Percentiles rank a stretch among this genome's conserved stretches.
Evolutionary conservation across 1,139 yeast genomes (phyloP).

Genomic region (Blastobotrys malaysiensis): DNA sequence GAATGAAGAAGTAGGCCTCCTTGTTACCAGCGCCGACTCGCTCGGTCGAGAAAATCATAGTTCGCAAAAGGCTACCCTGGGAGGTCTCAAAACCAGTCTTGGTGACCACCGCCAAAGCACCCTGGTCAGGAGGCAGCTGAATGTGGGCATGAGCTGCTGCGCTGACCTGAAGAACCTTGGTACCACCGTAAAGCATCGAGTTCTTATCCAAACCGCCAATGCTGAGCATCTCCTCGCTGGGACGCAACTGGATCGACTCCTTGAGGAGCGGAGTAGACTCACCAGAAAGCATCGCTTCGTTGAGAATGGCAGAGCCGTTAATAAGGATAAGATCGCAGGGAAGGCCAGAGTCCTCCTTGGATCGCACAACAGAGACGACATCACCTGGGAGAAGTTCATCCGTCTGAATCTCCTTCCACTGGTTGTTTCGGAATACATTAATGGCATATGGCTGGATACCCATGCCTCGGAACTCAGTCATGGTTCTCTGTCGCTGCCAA

Average conservation of each 20-base stretch:
- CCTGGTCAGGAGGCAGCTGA: constrained; percentile 67
- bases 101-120: constrained; percentile 85
- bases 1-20: constrained; percentile 88
- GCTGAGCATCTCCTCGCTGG: constrained; percentile 59
- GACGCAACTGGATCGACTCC: constrained; percentile 84
- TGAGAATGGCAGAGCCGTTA: constrained; percentile 87
- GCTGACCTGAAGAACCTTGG: constrained; percentile 90
- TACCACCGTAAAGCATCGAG: constrained; percentile 91
- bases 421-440: constrained; percentile 60
- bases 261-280: constrained; percentile 95
- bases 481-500: constrained; percentile 83
- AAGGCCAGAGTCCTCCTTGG: constrained; percentile 83
- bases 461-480: constrained; percentile 95
- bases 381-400: constrained; percentile 87
- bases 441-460: constrained; percentile 88
- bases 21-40: constrained; percentile 94
- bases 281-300: constrained; percentile 97
- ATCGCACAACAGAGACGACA: constrained; percentile 79
- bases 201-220: constrained; percentile 84
- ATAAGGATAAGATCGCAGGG: constrained; percentile 92
- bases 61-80: constrained; percentile 95
- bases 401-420: constrained; percentile 70
- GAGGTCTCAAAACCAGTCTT: constrained; percentile 97
- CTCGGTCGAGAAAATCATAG: constrained; percentile 96
- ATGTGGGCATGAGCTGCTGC: constrained; percentile 50